phyloP scores from a whole-genome alignment of 1,139 yeast species.

The Kazachstania sp. region DNA sequence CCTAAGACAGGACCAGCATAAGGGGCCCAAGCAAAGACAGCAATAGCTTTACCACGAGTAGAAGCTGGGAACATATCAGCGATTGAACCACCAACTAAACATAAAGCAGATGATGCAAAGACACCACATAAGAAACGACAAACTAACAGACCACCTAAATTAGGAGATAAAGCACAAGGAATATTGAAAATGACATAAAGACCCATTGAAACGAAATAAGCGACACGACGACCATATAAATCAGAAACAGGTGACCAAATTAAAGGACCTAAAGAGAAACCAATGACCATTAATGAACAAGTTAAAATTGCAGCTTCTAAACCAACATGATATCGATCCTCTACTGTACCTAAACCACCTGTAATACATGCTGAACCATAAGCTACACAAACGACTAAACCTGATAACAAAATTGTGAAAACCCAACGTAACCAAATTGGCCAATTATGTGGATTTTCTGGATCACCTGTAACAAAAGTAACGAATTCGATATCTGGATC shows the following conservation, averaged over 20 bases:
- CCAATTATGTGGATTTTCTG: constrained; percentile 89
- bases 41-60: constrained; percentile 82
- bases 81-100: constrained; percentile 82
- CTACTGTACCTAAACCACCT: constrained; percentile 66
- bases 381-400: constrained; percentile 76
- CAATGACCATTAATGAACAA: constrained; percentile 81
- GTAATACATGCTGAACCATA: constrained; percentile 85
- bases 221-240: constrained; percentile 77
- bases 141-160: constrained; percentile 69
- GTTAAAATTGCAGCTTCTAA: constrained; percentile 70
- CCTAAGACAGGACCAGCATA: constrained; percentile 90
- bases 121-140: constrained; percentile 85
- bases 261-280: constrained; percentile 81
- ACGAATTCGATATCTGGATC: constrained; percentile 74
- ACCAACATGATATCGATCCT: constrained; percentile 57
- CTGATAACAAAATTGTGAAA: constrained; percentile 57
- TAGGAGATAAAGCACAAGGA: constrained; percentile 82
- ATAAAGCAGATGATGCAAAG: constrained; percentile 73
- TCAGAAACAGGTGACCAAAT: constrained; percentile 88
- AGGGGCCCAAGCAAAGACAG: constrained; percentile 86
- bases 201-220: constrained; percentile 66
- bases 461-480: constrained; percentile 67
- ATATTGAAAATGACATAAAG: constrained; percentile 73
- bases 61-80: constrained; percentile 77
- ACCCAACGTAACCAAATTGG: constrained; percentile 47